Evolutionary conservation across 2,329 filamentous ascomycete species (phyloP), one percentile per base, ranked within the genome.

Genomic region (Exophiala aquamarina): DNA sequence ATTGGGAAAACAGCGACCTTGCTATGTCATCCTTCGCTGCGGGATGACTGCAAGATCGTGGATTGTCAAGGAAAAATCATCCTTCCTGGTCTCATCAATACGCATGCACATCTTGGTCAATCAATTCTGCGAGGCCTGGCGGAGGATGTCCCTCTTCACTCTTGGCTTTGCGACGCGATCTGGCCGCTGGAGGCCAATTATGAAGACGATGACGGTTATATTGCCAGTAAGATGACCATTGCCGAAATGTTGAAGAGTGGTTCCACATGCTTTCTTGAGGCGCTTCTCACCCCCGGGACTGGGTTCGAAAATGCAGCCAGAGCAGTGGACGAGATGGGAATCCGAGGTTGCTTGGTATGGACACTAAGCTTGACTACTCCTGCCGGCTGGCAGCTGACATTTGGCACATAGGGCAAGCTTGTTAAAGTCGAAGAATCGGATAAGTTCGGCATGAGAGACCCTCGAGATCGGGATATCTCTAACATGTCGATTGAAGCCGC

Each of bases 201-300:
- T 32, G 57, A 57, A 3, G 59, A 52, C 10, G 58, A 66, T 3
- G 66, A 67, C 52, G 66, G 66, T 3, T 63, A 63, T 17, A 49
- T 64, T 6, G 66, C 66, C 3, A 58, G 61, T 0, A 49, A 59
- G 34, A 32, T 67, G 32, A 69, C 65, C 0, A 63, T 66, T 21
- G 61, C 64, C 0, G 66, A 69, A 50, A 67, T 69, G 66, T 50
- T 69, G 14, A 66, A 62, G 43, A 66, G 59, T 2, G 66, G 66
- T 6, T 69, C 66, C 13, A 69, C 66, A 1, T 68, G 64, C 44
- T 68, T 68, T 29, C 51, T 67, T 6, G 65, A 68, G 32, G 63
- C 64, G 8, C 63, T 68, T 63, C 54, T 67, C 34, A 66, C 59
- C 21, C 47, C 59, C 40, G 42, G 56, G 9, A 58, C 55, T 8